phyloP scores from a whole-genome alignment of 495 filamentous ascomycete species.

The Penicillium psychrofluorescens region DNA sequence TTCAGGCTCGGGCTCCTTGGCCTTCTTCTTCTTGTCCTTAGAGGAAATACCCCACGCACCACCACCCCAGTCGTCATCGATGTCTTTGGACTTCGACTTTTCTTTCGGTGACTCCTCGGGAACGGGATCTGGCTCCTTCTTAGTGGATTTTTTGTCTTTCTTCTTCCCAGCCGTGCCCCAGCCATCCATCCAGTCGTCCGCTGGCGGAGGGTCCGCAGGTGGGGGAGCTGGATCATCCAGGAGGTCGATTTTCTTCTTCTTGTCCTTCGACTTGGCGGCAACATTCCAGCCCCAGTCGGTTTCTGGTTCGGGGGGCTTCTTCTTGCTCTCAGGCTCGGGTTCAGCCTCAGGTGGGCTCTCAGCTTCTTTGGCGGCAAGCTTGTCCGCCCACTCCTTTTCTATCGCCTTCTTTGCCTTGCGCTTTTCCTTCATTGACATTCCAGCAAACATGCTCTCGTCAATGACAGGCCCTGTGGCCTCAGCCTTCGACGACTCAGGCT shows the following conservation, averaged over 20 bases:
- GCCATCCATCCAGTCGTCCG: constrained; percentile 21
- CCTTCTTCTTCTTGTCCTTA: constrained; percentile 16
- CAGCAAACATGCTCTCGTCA: too few relatives aligned
- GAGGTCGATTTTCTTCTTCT: constrained; percentile 31
- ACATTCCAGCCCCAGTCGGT: constrained; percentile 26
- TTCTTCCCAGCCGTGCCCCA: constrained; percentile 30
- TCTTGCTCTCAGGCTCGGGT: constrained; percentile 9
- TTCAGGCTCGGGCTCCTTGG: constrained; percentile 21
- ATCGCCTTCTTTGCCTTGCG: constrained; percentile 3
- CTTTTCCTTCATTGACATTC: constrained; percentile 13
- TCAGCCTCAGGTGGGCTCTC: constrained; percentile 7
- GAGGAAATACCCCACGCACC: constrained; percentile 9
- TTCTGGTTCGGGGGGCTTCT: constrained; percentile 11
- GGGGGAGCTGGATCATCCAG: constrained; percentile 19
- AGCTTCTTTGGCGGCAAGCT: constrained; percentile 7
- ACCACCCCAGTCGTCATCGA: constrained; percentile 41
- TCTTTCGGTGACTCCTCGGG: constrained; percentile 20
- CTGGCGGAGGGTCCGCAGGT: constrained; percentile 12
- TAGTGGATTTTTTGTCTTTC: constrained; percentile 31
- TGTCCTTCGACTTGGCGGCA: constrained; percentile 27
- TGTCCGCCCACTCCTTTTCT: constrained; percentile 1
- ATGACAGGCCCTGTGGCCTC: neutral
- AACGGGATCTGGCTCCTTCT: constrained; percentile 18
- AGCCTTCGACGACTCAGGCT: constrained; percentile 5
- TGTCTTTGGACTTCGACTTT: constrained; percentile 27